Conservation (phyloP, 257 asterid species). For the Ballota nigra region DNA sequence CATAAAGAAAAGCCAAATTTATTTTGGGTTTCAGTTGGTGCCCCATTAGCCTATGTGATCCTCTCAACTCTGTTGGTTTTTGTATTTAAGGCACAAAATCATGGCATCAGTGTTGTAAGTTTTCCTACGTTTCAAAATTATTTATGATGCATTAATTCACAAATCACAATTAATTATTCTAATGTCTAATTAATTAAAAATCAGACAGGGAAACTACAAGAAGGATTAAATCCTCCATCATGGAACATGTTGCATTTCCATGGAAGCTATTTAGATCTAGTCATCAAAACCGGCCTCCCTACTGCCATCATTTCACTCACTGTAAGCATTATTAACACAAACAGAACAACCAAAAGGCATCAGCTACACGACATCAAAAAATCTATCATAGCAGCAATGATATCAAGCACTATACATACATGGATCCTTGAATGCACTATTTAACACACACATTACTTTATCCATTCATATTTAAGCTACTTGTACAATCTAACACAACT, state of each 20-base stretch:
- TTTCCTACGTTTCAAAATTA: not conserved
- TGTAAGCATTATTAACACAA: conserved; percentile 32
- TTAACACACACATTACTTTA: too few relatives aligned
- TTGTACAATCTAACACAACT: too few relatives aligned
- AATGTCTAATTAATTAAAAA: not conserved
- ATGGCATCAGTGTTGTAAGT: conserved; percentile 71
- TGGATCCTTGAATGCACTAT: too few relatives aligned
- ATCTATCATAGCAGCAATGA: too few relatives aligned
- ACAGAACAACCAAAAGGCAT: too few relatives aligned
- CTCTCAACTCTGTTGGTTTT: conserved; percentile 62
- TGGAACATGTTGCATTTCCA: conserved; percentile 69
- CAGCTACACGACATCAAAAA: too few relatives aligned
- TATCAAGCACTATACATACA: too few relatives aligned
- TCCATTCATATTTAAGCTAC: too few relatives aligned
- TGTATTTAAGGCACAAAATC: conserved; percentile 58
- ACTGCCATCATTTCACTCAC: conserved; percentile 80
- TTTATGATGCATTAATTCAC: not conserved
- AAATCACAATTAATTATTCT: too few relatives aligned
- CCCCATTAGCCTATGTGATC: conserved; percentile 64
- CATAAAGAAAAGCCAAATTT: conserved; percentile 60
- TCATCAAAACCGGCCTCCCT: conserved; percentile 59
- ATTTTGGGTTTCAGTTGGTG: conserved; percentile 85
- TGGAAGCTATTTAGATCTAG: conserved; percentile 56
- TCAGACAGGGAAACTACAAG: conserved; percentile 62
- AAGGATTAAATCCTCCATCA: conserved; percentile 78